phyloP scores from a whole-genome alignment of 2,329 filamentous ascomycete species.

The Xylariaceae sp. region DNA sequence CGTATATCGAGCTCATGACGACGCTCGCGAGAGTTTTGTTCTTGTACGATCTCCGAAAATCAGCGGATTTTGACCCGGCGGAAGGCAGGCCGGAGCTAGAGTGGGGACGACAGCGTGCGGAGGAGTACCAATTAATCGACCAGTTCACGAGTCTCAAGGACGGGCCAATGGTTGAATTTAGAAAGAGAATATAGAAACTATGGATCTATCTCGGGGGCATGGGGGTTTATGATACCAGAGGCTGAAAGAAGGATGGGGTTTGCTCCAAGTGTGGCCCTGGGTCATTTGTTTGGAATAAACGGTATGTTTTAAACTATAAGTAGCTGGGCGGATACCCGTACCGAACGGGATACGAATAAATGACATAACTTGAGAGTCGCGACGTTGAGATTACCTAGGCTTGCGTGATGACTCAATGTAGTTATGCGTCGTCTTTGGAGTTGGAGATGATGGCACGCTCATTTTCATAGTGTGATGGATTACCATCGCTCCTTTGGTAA shows the following conservation, averaged over 20 bases:
- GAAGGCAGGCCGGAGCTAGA: constrained; percentile 58
- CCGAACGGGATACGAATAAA: neutral
- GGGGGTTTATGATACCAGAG: too few relatives aligned
- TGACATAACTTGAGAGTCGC: neutral
- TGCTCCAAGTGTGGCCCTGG: too few relatives aligned
- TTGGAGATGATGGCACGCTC: too few relatives aligned
- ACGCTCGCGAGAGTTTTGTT: constrained; percentile 67
- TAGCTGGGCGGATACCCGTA: too few relatives aligned
- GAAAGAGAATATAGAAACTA: constrained; percentile 41
- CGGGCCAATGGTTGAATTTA: constrained; percentile 72
- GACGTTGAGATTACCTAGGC: neutral
- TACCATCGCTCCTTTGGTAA: too few relatives aligned
- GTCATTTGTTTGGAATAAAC: too few relatives aligned
- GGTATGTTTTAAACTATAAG: too few relatives aligned
- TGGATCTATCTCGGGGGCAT: too few relatives aligned
- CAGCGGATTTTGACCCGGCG: constrained; percentile 58
- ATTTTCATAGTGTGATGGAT: too few relatives aligned
- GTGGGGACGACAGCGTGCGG: constrained; percentile 60
- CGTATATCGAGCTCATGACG: constrained; percentile 71
- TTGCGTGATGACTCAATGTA: neutral
- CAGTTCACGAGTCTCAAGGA: constrained; percentile 77
- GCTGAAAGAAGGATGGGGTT: neutral
- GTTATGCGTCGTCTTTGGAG: too few relatives aligned
- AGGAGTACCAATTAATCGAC: constrained; percentile 74
- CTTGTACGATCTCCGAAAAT: constrained; percentile 64